Evolutionary conservation across 2,329 filamentous ascomycete genomes (phyloP), one percentile per base, ranked within the genome.

Genomic region (Exophiala spinifera): DNA sequence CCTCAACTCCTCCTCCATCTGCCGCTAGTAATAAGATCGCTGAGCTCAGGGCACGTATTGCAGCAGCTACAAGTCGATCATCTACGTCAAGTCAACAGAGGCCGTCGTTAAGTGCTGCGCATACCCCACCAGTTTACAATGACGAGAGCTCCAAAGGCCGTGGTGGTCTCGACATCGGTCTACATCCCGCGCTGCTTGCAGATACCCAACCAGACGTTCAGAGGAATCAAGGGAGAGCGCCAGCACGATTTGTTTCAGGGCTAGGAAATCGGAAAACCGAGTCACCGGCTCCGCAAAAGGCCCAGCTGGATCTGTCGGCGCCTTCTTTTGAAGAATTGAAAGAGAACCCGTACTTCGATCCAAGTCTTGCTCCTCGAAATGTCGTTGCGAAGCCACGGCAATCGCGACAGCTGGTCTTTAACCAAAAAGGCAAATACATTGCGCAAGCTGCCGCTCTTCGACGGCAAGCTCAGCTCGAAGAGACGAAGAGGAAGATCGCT

Each of bases 381-480:
- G 74, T 76, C 50, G 66, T 73, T 59, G 77, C 70, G 65, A 88
- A 86, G 64, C 77, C 80, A 34, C 81, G 91, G 47, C 80, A 88
- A 60, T 82, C 89, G 10, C 85, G 89, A 56, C 85, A 89, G 61
- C 79, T 99, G 15, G 76, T 90, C 11, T 97, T 99, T 77, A 96
- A 96, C 65, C 86, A 91, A 64, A 95, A 95, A 70, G 94, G 94
- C 49, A 97, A 97, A 79, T 97, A 96, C 67, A 96, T 97, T 56
- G 87, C 91, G 61, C 92, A 97, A 72, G 94, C 89, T 6, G 92
- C 89, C 69, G 91, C 91, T 53, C 76, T 96, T 49, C 86, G 94
- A 59, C 83, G 90, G 56, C 91, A 96, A 72, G 90, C 87, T 39
- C 87, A 88, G 47, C 78, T 99, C 23, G 95, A 99, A 76, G 87